phyloP scores from a whole-genome alignment of 495 filamentous ascomycete genomes.

The Mytilinidion resinicola region DNA sequence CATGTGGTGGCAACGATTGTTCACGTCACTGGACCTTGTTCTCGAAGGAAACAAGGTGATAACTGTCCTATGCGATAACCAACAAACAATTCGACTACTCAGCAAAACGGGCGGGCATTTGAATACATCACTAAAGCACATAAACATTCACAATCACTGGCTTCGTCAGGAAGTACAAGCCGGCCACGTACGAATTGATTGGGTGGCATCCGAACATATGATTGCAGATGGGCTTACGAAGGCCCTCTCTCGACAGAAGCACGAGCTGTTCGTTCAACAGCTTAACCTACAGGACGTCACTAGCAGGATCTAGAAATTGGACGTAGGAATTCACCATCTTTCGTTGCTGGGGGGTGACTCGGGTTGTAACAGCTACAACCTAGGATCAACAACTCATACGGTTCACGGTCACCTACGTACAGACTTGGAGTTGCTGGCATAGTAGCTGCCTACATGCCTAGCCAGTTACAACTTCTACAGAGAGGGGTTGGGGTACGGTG shows the following conservation, averaged over 20 bases:
- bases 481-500: too few relatives aligned
- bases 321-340: too few relatives aligned
- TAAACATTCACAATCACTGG: neutral
- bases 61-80: neutral
- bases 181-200: too few relatives aligned
- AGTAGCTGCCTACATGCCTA: too few relatives aligned
- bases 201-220: neutral
- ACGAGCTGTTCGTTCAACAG: neutral
- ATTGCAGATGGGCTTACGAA: neutral
- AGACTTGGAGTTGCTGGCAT: too few relatives aligned
- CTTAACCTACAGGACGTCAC: neutral
- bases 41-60: neutral
- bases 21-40: neutral
- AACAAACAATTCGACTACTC: neutral
- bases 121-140: neutral
- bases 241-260: neutral
- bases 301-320: neutral
- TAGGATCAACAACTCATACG: too few relatives aligned
- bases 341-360: too few relatives aligned
- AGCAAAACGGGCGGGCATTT: neutral
- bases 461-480: too few relatives aligned
- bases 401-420: too few relatives aligned
- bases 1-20: neutral
- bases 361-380: too few relatives aligned
- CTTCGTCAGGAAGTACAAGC: neutral